Base-by-base conservation (phyloP, 768 basidiomycete genomes). In the Cubamyces lactineus region DNA sequence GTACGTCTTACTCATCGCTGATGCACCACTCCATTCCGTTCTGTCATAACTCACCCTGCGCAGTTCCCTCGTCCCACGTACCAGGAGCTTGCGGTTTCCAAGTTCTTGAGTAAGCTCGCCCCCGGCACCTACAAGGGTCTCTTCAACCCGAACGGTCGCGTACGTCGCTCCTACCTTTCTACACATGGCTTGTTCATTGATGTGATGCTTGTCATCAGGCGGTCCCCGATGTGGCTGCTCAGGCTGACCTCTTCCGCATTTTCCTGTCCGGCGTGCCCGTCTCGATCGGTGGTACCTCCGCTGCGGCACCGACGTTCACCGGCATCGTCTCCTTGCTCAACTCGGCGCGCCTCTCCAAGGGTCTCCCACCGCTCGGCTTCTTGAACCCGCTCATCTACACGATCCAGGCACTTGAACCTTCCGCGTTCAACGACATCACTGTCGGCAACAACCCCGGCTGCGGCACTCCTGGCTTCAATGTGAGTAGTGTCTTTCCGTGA, bases 221-320 rank as follows among this genome's bases (percentile, higher is more conserved):
- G 12, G 77, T 79, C 66, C 89, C 88, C 11, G 89, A 91, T 64
- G 86, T 91, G 38, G 75, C 88, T 0, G 87, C 89, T 0, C 87
- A 87, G 68, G 77, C 79, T 0, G 67, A 71, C 45, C 70, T 73
- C 39, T 89, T 83, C 78, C 71, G 74, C 13, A 78, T 89, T 45
- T 78, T 78, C 71, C 72, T 79, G 49, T 55, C 68, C 26, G 85
- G 85, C 3, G 17, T 49, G 6, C 30, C 75, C 13, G 61, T 60
- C n/a, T 69, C 72, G 1, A 79, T 85, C 57, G 81, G 76, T 1
- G 90, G 90, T 38, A 92, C 90, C 1, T 89, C 87, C 15, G 85
- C 86, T 0, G 70, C 88, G 0, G 68, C 86, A 8, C 89, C 89
- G 1, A 79, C 86, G 0, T 86, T 92, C 60, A 80, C 88, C 6